These are phyloP conservation scores for Suhomyces xylopsoci DNA, from an alignment of 805 yeast species.

Conservation along the genomic window DNA sequence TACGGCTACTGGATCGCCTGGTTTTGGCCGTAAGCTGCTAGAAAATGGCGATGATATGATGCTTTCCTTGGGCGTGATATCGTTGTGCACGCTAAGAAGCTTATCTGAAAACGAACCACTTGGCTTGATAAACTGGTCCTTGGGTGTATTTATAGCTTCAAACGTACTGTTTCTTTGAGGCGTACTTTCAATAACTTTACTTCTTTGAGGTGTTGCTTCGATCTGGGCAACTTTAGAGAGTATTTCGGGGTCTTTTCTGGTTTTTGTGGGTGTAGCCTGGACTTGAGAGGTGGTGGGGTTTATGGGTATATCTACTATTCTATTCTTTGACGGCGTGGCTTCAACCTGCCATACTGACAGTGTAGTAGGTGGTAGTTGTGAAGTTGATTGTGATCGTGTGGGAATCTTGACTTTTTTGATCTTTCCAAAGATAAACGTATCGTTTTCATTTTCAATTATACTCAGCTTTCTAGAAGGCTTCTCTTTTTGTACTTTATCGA, in stretches of 20 bases:
- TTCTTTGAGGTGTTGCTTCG: constrained; percentile 26
- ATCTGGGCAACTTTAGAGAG: constrained; percentile 15
- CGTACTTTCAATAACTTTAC: constrained; percentile 26
- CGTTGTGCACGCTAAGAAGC: not conserved
- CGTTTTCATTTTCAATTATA: constrained; percentile 11
- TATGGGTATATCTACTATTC: not conserved
- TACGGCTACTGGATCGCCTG: constrained; percentile 36
- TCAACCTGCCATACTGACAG: constrained; percentile 17
- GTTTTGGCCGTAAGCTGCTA: constrained; percentile 13
- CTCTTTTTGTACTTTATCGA: not conserved
- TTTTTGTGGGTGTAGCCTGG: constrained; percentile 7
- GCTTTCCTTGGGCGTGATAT: constrained; percentile 1
- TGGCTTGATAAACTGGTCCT: constrained; percentile 7
- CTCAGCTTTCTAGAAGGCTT: not conserved
- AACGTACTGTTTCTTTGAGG: constrained; percentile 16
- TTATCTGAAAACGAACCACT: not conserved
- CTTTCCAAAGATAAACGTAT: constrained; percentile 27
- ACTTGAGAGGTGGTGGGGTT: constrained; percentile 4
- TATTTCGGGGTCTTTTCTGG: not conserved
- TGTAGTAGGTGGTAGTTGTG: not conserved
- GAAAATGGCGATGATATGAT: not conserved
- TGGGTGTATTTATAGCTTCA: constrained; percentile 9
- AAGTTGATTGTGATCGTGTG: not conserved
- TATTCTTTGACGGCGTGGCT: constrained; percentile 24
- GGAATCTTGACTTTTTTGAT: constrained; percentile 19